Conservation (phyloP, 306 rosid genomes). For the Styphnolobium japonicum region DNA sequence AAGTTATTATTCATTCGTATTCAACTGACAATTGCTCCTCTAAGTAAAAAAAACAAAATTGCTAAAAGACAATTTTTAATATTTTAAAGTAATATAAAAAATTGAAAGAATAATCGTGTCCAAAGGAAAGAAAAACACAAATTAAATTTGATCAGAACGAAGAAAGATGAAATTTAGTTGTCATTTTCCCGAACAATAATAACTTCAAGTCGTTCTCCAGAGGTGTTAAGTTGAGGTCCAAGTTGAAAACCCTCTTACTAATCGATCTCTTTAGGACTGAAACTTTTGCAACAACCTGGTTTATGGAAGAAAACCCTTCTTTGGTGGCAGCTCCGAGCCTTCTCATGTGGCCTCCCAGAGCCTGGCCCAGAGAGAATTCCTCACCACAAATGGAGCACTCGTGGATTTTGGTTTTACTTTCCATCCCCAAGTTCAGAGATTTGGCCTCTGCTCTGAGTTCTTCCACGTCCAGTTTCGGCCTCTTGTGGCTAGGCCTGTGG, state of each 20-base stretch:
- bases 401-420: conserved; percentile 37
- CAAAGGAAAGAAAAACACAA: background rate
- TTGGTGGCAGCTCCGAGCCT: conserved; percentile 34
- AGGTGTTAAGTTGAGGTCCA: conserved; percentile 83
- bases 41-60: too few species aligned
- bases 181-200: conserved; percentile 66
- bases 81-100: too few species aligned
- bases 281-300: background rate
- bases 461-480: conserved; percentile 11
- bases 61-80: too few species aligned
- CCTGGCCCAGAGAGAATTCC: conserved; percentile 69
- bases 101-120: conserved; percentile 5
- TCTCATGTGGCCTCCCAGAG: conserved; percentile 93
- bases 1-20: too few species aligned
- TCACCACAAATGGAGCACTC: conserved; percentile 65
- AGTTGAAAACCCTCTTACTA: conserved; percentile 45
- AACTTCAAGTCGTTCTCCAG: conserved; percentile 80
- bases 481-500: conserved; percentile 47
- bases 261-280: conserved; percentile 57
- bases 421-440: background rate
- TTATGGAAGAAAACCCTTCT: conserved; percentile 22
- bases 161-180: conserved; percentile 49
- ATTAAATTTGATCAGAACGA: conserved; percentile 2
- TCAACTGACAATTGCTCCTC: too few species aligned
- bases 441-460: background rate